A percentile compares a stretch with the other conserved stretches of the same genome.
Evolutionary conservation across 225 moss, liverwort and hornwort species (phyloP).

Genomic region (Antitrichia curtipendula): DNA sequence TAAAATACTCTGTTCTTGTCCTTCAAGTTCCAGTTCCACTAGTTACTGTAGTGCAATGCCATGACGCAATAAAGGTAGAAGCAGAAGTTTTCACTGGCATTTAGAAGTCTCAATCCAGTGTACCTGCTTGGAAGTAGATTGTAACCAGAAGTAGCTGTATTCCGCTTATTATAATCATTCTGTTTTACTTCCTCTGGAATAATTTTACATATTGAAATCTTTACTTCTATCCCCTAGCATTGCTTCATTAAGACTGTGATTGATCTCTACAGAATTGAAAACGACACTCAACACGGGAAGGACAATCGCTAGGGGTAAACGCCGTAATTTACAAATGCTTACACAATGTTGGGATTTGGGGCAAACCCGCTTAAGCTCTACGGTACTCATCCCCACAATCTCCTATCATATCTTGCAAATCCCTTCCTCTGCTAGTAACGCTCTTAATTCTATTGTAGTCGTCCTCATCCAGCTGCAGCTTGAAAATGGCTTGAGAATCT

Average conservation of each 20-base stretch:
- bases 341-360: not conserved
- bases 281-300: not conserved
- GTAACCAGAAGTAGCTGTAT: not conserved
- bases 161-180: not conserved
- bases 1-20: not conserved
- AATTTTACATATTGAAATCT: not conserved
- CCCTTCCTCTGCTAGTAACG: slow-evolving; percentile 47
- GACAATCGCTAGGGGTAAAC: not conserved
- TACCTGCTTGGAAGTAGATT: not conserved
- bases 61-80: not conserved
- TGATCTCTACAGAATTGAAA: not conserved
- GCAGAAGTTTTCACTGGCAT: not conserved
- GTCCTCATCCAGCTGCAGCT: slow-evolving; percentile 58
- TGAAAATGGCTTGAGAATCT: slow-evolving; percentile 78
- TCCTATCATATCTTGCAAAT: slow-evolving; percentile 68
- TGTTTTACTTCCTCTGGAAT: not conserved
- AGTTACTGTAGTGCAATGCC: not conserved
- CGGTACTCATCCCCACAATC: slow-evolving; percentile 98
- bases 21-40: not conserved
- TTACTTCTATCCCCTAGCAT: not conserved
- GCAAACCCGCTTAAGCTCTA: not conserved
- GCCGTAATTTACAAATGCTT: not conserved
- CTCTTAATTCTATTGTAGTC: slow-evolving; percentile 52
- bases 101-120: not conserved
- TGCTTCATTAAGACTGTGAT: not conserved